Evolutionary conservation across 1,139 yeast genomes (phyloP), one percentile per base, ranked within the genome.

Genomic region (Debaryomycetaceae sp.): DNA sequence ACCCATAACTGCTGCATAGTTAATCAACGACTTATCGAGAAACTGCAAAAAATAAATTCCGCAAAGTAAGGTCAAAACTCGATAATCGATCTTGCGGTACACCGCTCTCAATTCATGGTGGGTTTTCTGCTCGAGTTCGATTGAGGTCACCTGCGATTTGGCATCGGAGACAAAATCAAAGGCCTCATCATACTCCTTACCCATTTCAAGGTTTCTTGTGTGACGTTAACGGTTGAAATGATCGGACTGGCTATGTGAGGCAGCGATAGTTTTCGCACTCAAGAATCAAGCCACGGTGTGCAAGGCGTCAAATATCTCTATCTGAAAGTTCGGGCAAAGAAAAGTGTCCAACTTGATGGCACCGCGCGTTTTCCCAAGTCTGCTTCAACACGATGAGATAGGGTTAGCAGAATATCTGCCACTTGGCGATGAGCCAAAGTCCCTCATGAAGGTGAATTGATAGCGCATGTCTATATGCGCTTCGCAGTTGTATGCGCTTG

Each of bases 1-100:
- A 1, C 77, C 77, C 74, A 70, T 69, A 2, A 70, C 74, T 1
- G 73, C 71, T 2, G 76, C 66, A 45, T 66, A 69, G 39, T 65
- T 65, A 24, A 68, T 47, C 6, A 65, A 48, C 5, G 64, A 51
- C 41, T 69, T 69, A 39, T 70, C 75, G 28, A 70, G 45, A 41
- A 61, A 67, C 40, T 66, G 73, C 18, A 67, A 48, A 36, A 67
- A 62, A 41, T 68, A 69, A 32, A 64, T 54, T 9, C 57, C 48
- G 33, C 67, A 60, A 27, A 65, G 40, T 9, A 66, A 30, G 0
- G 70, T 57, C 28, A 66, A 35, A 17, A 63, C 50, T 13, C 51
- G 40, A 13, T 31, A 26, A 37, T 63, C 70, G 14, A 62, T 41
- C 36, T 59, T 60, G 16, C 45, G 31, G 28, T 33, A 33, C n/a